Conservation (phyloP, 1,284 basidiomycete genomes). For the Cryptococcus floricola region DNA sequence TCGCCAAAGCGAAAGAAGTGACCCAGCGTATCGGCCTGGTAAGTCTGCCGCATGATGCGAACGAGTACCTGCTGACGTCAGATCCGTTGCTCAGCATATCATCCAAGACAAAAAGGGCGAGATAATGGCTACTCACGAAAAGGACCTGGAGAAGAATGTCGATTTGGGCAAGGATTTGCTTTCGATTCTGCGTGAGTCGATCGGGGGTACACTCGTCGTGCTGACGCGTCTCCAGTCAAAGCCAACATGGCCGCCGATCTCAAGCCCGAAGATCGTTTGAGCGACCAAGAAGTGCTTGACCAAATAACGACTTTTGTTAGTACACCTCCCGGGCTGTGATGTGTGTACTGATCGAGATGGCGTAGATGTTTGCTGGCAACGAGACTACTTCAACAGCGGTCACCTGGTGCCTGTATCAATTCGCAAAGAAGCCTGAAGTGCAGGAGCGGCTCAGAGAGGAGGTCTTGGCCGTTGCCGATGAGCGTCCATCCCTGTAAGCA, state of each 20-base stretch:
- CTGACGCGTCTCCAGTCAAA: constrained; percentile 51
- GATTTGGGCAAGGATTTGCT: constrained; percentile 53
- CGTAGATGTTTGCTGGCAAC: constrained; percentile 56
- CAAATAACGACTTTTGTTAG: constrained; percentile 72
- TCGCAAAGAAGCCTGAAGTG: constrained; percentile 55
- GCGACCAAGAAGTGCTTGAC: constrained; percentile 62
- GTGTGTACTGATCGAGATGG: not conserved
- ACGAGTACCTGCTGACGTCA: not conserved
- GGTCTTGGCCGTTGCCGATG: constrained; percentile 51
- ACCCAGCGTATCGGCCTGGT: constrained; percentile 58
- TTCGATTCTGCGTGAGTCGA: constrained; percentile 54
- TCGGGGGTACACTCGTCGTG: not conserved
- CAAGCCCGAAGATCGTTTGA: constrained; percentile 56
- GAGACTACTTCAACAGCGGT: constrained; percentile 70
- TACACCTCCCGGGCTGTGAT: not conserved
- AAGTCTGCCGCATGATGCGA: constrained; percentile 5
- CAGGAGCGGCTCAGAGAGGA: constrained; percentile 62
- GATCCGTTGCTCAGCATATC: constrained; percentile 42
- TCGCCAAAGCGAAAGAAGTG: constrained; percentile 51
- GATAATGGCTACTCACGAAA: constrained; percentile 17
- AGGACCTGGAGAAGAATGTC: constrained; percentile 43
- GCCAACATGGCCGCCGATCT: constrained; percentile 57
- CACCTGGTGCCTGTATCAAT: constrained; percentile 67
- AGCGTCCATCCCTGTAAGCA: constrained; percentile 30
- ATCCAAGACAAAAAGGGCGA: constrained; percentile 55